These are phyloP conservation scores for Ceratobasidium theobromae DNA, from an alignment of 1,284 basidiomycete genomes.

Conservation along the genomic window DNA sequence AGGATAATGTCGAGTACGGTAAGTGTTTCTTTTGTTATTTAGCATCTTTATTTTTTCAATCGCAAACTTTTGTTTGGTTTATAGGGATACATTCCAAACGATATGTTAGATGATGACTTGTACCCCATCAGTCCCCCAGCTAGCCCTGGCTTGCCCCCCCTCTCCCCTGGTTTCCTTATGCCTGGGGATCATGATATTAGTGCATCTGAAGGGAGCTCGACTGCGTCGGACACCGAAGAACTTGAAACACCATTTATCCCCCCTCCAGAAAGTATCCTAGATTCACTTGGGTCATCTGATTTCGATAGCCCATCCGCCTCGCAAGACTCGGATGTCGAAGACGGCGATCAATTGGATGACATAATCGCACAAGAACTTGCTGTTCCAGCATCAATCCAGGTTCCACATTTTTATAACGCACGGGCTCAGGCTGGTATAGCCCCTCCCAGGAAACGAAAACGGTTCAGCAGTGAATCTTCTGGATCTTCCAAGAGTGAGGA, in stretches of 20 bases:
- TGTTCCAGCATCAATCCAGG: neutral
- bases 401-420: slow-evolving; percentile 11
- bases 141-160: neutral
- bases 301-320: no score
- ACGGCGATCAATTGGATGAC: neutral
- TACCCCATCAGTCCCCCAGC: no score
- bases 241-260: neutral
- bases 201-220: neutral
- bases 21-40: no score
- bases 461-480: neutral
- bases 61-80: no score
- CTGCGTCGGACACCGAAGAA: neutral
- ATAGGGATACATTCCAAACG: no score
- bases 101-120: no score
- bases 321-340: neutral
- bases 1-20: no score
- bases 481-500: neutral
- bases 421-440: slow-evolving; percentile 21
- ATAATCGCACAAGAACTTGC: neutral
- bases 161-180: neutral
- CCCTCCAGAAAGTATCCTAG: no score
- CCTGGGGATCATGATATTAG: neutral
- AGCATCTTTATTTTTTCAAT: no score
- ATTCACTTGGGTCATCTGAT: no score
- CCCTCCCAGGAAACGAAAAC: slow-evolving; percentile 14